Base-by-base conservation (phyloP, 768 basidiomycete genomes). In the Coprinopsis sp. region DNA sequence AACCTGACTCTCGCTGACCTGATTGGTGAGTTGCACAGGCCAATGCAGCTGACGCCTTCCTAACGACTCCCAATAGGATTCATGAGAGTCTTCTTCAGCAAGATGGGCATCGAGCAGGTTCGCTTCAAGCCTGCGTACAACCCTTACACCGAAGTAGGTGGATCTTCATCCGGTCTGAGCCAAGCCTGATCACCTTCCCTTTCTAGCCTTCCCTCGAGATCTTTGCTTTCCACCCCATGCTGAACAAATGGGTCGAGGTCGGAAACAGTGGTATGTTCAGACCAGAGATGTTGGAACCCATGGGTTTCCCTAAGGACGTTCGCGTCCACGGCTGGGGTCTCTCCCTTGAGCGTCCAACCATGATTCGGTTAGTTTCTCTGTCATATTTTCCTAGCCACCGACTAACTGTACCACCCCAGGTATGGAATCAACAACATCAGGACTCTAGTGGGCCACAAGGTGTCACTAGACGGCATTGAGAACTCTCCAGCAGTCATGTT, bases 261-360 rank as follows among this genome's bases (percentile, higher is more conserved):
- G 95, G 95, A 28, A 98, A 98, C 69, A 95, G 92, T 61, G 96
- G 96, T 19, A 95, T 99, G 89, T 99, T 99, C 83, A 82, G 96
- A 27, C 96, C 96, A 3, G 96, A 99, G 64, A 97, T 99, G 95
- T 73, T 99, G 25, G 93, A 93, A 63, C 93, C 96, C 6, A 97
- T 98, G 94, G 96, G 96, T 25, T 84, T 98, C 62, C 96, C 96
- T 0, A 87, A 90, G 54, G 93, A 93, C 58, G 92, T 98, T 10
- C 84, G 93, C 21, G 95, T 97, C 21, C 90, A 93, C 52, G 96
- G 96, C 14, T 99, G 94, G 91, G 96, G 96, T 37, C 78, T 99
- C 52, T 79, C 84, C 58, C 71, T 98, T 23, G 96, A 99, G 70
- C 72, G 96, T 51, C 96, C 96, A 14, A 98, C 96, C 1, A 98